These are phyloP conservation scores for Sordaria brevicollis DNA, from an alignment of 495 filamentous ascomycete species.

Conservation along the genomic window DNA sequence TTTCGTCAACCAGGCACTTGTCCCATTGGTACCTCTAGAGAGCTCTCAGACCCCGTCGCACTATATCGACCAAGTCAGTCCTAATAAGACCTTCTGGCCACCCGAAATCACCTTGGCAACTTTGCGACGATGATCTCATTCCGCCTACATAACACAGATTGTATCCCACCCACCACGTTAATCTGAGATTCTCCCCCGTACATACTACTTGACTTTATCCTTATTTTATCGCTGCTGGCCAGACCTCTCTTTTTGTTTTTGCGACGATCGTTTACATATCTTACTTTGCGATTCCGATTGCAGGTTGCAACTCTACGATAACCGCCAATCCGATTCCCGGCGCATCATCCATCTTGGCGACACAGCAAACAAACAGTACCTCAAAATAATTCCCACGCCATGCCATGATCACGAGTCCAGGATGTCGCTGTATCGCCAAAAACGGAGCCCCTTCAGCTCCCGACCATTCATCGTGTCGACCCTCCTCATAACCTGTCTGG, in stretches of 20 bases:
- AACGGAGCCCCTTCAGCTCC: constrained; percentile 17
- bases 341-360: not conserved
- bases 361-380: no score
- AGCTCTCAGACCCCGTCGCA: not conserved
- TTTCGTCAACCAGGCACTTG: not conserved
- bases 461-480: constrained; percentile 29
- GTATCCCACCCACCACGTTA: not conserved
- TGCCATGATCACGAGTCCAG: constrained; percentile 6
- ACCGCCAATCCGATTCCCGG: not conserved
- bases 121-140: not conserved
- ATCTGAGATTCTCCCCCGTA: not conserved
- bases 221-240: not conserved
- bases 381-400: not conserved
- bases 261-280: not conserved
- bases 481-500: constrained; percentile 26
- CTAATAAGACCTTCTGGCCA: not conserved
- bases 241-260: not conserved
- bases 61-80: not conserved
- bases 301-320: not conserved
- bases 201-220: not conserved
- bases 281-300: not conserved
- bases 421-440: constrained; percentile 10
- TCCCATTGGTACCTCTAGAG: not conserved
- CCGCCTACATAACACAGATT: not conserved
- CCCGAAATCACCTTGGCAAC: not conserved